Conservation (phyloP, 371 early-diverging fungal species). For the Mucor racemosus region DNA sequence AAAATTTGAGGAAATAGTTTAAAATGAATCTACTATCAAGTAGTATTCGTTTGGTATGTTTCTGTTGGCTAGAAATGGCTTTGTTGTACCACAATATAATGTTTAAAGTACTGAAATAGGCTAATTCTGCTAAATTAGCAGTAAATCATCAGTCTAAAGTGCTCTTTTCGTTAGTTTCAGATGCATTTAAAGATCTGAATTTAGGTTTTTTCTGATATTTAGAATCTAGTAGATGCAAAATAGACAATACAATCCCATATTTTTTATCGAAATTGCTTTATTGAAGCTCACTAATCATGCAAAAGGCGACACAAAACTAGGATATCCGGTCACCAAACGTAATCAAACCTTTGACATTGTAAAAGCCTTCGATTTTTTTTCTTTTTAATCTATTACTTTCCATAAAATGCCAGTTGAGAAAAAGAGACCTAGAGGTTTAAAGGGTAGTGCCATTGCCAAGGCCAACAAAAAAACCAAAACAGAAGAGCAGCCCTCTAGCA, state of each 20-base stretch:
- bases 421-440: slow-evolving; percentile 57
- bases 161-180: too few species aligned
- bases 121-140: too few species aligned
- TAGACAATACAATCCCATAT: too few species aligned
- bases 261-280: too few species aligned
- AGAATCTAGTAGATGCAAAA: background rate
- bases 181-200: too few species aligned
- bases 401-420: slow-evolving; percentile 43
- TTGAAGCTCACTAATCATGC: background rate
- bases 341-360: background rate
- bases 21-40: background rate
- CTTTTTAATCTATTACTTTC: background rate
- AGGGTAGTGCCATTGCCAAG: slow-evolving; percentile 39
- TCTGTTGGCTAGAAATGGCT: too few species aligned
- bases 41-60: too few species aligned
- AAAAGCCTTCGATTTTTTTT: background rate
- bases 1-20: background rate
- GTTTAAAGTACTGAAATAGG: too few species aligned
- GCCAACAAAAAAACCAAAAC: slow-evolving; percentile 48
- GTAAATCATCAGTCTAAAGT: too few species aligned
- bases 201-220: background rate
- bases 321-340: background rate
- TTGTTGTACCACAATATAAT: too few species aligned
- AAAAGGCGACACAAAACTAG: background rate
- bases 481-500: slow-evolving; percentile 16